Conservation (phyloP, 2,329 filamentous ascomycete genomes). For the Hypomyces perniciosus region DNA sequence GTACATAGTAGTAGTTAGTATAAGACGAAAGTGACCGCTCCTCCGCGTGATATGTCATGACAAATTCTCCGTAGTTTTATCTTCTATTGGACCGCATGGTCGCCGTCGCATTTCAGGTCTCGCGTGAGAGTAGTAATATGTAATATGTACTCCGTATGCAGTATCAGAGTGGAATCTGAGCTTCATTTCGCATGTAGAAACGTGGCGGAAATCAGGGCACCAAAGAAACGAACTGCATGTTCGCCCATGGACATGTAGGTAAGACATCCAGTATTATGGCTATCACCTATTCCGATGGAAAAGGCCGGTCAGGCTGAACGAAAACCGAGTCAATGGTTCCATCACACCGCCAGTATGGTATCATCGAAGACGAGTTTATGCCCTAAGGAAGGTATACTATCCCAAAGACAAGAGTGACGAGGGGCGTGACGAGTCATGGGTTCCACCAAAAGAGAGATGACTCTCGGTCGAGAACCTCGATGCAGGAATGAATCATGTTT, state of each 20-base stretch:
- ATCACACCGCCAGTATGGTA: not conserved
- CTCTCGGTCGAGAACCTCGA: too few species aligned
- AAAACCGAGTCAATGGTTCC: not conserved
- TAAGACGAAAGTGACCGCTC: too few species aligned
- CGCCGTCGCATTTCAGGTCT: too few species aligned
- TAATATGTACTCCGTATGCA: not conserved
- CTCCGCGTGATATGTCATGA: too few species aligned
- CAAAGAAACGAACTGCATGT: not conserved
- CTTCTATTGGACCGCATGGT: too few species aligned
- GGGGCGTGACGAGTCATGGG: not conserved
- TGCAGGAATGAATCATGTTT: too few species aligned
- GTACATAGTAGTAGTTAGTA: too few species aligned
- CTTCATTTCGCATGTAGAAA: not conserved
- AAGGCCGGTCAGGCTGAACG: not conserved
- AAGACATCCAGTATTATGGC: not conserved
- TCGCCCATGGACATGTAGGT: not conserved
- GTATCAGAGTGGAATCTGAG: not conserved
- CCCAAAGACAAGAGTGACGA: not conserved
- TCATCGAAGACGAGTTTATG: not conserved
- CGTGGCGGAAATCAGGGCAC: not conserved
- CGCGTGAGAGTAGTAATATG: not conserved
- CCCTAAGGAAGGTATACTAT: too few species aligned
- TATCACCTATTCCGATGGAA: not conserved
- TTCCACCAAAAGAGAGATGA: not conserved
- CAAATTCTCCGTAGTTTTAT: too few species aligned